These are phyloP conservation scores for Rhizodiscina lignyota DNA, from an alignment of 495 filamentous ascomycete genomes.

Conservation along the genomic window DNA sequence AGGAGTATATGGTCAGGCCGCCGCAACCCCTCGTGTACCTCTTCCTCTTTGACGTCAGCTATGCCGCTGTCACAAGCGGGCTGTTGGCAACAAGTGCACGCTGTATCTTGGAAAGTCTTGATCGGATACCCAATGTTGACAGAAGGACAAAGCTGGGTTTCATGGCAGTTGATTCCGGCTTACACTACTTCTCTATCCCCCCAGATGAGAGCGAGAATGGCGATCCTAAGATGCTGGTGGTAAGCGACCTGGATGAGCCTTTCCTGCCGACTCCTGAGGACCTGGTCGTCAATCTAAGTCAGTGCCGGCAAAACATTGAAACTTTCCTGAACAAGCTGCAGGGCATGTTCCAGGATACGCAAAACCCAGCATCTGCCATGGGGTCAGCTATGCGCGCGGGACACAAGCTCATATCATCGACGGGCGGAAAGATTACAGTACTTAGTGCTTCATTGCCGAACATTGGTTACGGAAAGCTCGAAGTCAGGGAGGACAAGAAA, in stretches of 20 bases:
- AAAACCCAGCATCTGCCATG: slow-evolving; percentile 75
- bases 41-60: slow-evolving; percentile 95
- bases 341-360: slow-evolving; percentile 90
- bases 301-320: slow-evolving; percentile 82
- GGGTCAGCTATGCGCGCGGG: slow-evolving; percentile 82
- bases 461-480: slow-evolving; percentile 72
- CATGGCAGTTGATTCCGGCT: slow-evolving; percentile 83
- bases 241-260: slow-evolving; percentile 91
- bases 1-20: slow-evolving; percentile 98
- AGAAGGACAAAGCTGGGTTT: slow-evolving; percentile 84
- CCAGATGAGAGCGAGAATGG: slow-evolving; percentile 68
- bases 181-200: slow-evolving; percentile 91
- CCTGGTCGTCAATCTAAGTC: slow-evolving; percentile 76
- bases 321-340: slow-evolving; percentile 81
- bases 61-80: slow-evolving; percentile 74
- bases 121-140: slow-evolving; percentile 94
- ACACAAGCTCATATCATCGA: slow-evolving; percentile 82
- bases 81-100: slow-evolving; percentile 89
- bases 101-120: slow-evolving; percentile 87
- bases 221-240: slow-evolving; percentile 80
- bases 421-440: slow-evolving; percentile 89
- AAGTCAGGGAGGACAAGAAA: slow-evolving; percentile 95
- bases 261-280: slow-evolving; percentile 90
- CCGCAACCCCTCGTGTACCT: slow-evolving; percentile 96
- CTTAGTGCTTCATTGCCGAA: slow-evolving; percentile 84